Percentiles rank a stretch among this genome's conserved stretches.
Conservation (phyloP, 1,284 basidiomycete species). For the Naganishia liquefaciens region DNA sequence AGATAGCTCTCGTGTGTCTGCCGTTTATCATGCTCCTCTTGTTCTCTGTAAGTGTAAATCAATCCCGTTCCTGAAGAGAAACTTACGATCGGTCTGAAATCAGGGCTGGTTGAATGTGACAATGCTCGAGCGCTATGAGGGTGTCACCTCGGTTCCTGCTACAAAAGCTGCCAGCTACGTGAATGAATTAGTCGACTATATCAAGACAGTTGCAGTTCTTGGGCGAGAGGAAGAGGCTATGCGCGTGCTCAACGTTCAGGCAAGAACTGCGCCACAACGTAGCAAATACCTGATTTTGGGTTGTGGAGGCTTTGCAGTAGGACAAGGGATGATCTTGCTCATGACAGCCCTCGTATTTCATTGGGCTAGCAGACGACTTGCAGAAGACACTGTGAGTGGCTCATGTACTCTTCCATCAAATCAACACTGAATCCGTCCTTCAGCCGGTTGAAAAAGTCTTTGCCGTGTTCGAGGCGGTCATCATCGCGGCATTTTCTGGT, state of each 20-base stretch:
- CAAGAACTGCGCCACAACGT: not conserved
- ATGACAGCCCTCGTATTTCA: constrained; percentile 50
- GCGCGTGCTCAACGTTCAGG: constrained; percentile 33
- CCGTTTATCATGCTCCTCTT: constrained; percentile 43
- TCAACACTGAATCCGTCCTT: not conserved
- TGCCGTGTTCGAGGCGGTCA: constrained; percentile 51
- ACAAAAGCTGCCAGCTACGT: constrained; percentile 48
- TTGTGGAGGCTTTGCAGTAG: constrained; percentile 47
- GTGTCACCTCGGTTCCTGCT: constrained; percentile 43
- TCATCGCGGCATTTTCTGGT: constrained; percentile 50
- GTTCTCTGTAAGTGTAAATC: not conserved
- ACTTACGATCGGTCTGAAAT: no score
- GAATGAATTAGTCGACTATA: constrained; percentile 52
- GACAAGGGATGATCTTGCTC: constrained; percentile 49
- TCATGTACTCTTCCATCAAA: no score
- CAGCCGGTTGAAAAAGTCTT: constrained; percentile 41
- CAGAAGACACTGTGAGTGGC: constrained; percentile 37
- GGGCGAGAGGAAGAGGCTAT: constrained; percentile 47
- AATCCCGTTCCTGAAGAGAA: no score
- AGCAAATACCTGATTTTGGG: constrained; percentile 42
- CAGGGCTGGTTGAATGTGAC: constrained; percentile 37
- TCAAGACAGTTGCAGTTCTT: constrained; percentile 51
- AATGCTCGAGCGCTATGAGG: constrained; percentile 44
- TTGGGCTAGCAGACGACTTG: constrained; percentile 47
- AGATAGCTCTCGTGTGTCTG: constrained; percentile 47